These are phyloP conservation scores for Brassica incana DNA, from an alignment of 345 rosid species.

Conservation along the genomic window DNA sequence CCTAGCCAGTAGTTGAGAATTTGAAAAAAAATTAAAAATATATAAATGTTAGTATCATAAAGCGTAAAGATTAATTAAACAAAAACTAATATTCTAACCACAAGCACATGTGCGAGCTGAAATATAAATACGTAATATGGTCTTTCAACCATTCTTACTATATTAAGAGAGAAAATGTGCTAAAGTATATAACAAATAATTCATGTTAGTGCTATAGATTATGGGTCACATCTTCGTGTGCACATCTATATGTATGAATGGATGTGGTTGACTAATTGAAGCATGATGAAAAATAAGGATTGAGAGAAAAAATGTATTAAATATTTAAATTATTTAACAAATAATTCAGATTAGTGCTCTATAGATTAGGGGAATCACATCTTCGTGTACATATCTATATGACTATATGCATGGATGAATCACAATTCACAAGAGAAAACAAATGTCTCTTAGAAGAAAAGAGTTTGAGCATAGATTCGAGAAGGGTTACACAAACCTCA, in stretches of 20 bases:
- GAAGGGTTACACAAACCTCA: constrained; percentile 26
- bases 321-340: not conserved
- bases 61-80: not conserved
- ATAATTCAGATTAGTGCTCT: not conserved
- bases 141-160: not conserved
- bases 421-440: not conserved
- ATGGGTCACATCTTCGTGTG: constrained; percentile 1
- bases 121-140: not conserved
- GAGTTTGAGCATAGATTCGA: constrained; percentile 15
- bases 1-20: constrained; percentile 2
- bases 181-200: not conserved
- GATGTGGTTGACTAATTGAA: not conserved
- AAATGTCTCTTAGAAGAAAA: constrained; percentile 4
- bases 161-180: too few relatives aligned
- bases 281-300: not conserved
- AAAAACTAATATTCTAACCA: not conserved
- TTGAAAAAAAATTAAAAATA: not conserved
- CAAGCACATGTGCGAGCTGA: not conserved
- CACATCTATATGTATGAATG: not conserved
- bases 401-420: constrained; percentile 5
- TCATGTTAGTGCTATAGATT: not conserved
- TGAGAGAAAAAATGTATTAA: too few relatives aligned
- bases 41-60: not conserved
- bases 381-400: not conserved
- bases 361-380: not conserved